phyloP scores from a whole-genome alignment of 768 basidiomycete genomes.

The Polyporus arcularius region DNA sequence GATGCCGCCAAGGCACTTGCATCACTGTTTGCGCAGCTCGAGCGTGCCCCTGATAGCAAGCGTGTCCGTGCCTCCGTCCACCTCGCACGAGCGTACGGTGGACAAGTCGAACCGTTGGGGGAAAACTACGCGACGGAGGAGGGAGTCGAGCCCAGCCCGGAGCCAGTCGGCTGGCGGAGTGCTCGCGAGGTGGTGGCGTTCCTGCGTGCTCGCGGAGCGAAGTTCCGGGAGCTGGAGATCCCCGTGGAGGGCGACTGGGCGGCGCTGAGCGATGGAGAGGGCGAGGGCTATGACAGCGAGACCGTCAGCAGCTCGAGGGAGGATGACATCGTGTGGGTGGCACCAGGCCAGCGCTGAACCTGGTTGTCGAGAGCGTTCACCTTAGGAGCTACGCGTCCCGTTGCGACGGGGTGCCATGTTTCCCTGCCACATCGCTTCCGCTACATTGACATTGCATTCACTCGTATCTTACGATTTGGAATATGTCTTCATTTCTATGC shows the following conservation, averaged over 20 bases:
- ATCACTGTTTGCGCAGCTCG: slow-evolving; percentile 68
- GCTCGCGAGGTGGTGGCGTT: slow-evolving; percentile 75
- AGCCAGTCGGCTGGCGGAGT: slow-evolving; percentile 54
- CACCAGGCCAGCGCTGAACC: slow-evolving; percentile 9
- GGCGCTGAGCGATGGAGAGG: slow-evolving; percentile 59
- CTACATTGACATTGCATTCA: neutral
- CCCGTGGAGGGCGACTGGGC: slow-evolving; percentile 72
- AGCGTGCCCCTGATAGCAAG: slow-evolving; percentile 39
- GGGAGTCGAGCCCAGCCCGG: slow-evolving; percentile 17
- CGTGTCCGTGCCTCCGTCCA: slow-evolving; percentile 53
- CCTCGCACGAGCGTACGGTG: slow-evolving; percentile 46
- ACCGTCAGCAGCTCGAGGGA: slow-evolving; percentile 8
- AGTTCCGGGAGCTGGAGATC: slow-evolving; percentile 52
- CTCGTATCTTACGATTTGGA: neutral
- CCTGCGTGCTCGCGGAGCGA: slow-evolving; percentile 70
- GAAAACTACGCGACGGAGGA: slow-evolving; percentile 25
- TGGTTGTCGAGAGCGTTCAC: neutral
- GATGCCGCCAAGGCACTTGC: slow-evolving; percentile 80
- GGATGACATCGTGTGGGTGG: slow-evolving; percentile 17
- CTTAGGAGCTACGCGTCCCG: too few relatives aligned
- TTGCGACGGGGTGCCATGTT: neutral
- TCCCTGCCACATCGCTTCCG: neutral
- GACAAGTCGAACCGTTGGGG: slow-evolving; percentile 35
- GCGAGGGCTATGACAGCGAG: slow-evolving; percentile 37
- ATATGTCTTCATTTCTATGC: neutral